Evolutionary conservation across 495 filamentous ascomycete genomes (phyloP), one percentile per base, ranked within the genome.

Genomic region (Penicillium egyptiacum): DNA sequence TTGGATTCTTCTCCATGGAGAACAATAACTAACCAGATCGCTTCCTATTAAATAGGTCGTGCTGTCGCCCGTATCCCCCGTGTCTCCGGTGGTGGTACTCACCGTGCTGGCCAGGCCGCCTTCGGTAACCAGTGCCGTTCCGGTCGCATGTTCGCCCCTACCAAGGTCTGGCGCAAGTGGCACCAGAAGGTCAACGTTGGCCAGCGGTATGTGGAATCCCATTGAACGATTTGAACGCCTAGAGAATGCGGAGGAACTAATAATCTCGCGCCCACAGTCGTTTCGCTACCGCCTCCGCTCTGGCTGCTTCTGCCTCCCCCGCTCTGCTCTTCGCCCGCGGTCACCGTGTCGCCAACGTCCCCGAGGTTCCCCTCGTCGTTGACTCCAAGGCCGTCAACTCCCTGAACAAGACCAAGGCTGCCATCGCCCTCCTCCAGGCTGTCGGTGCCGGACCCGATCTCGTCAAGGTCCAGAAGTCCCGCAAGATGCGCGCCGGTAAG

Each of bases 81-180:
- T 96, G 95, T 98, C 78, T 97, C 93, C 70, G 94, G 94, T 84
- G 94, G 94, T 83, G 94, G 94, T 88, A 98, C 94, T 75, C 94
- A 98, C 86, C 94, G 94, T 85, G 94, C 94, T 74, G 94, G 94
- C 81, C 94, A 98, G 82, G 94, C 94, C 80, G 94, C 94, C 64
- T 98, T 98, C 81, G 94, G 94, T 88, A 98, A 98, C 88, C 86
- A 88, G 91, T 98, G 94, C 82, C 92, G 94, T 77, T 96, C 93
- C 70, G 94, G 94, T 80, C 95, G 94, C 80, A 98, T 98, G 95
- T 98, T 98, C 82, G 94, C 94, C 62, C 94, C 94, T 63, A 98
- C 94, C 79, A 98, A 98, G 87, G 90, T 96, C 81, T 98, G 94
- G 94, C 84, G 94, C 72, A 98, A 96, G 84, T 98, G 95, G 95